Percentiles rank a stretch among this genome's conserved stretches.
Conservation (phyloP, 2,329 filamentous ascomycete species). For the Chaetomiaceae sp. region DNA sequence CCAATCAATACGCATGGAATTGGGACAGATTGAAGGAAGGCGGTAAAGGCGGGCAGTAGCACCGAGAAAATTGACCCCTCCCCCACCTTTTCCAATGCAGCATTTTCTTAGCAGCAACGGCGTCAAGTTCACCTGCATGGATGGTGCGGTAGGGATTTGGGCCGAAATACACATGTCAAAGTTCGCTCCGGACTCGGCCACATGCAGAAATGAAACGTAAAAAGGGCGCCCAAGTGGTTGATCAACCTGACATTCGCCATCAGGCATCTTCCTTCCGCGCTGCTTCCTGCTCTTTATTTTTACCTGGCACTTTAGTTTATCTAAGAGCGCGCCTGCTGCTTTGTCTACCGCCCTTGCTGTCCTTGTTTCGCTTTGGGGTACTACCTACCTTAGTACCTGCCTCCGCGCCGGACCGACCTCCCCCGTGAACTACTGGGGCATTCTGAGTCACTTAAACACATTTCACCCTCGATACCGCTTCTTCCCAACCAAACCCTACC, state of each 20-base stretch:
- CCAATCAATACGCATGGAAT: no score
- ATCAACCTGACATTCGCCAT: not conserved
- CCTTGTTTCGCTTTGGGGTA: not conserved
- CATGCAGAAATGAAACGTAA: constrained; percentile 4
- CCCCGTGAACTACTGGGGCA: constrained; percentile 13
- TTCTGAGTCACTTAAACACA: constrained; percentile 15
- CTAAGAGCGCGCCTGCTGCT: not conserved
- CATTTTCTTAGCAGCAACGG: not conserved
- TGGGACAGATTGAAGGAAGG: not conserved
- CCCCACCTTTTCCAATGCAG: constrained; percentile 16
- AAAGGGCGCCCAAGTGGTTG: not conserved
- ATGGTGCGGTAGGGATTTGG: constrained; percentile 5
- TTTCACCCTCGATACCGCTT: not conserved
- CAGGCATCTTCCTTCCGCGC: constrained; percentile 3
- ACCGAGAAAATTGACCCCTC: constrained; percentile 18
- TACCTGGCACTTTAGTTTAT: no score
- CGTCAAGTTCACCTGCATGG: not conserved
- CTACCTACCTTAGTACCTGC: not conserved
- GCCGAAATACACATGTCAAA: not conserved
- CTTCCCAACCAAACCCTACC: not conserved
- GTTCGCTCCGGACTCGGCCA: constrained; percentile 16
- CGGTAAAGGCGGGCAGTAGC: constrained; percentile 18
- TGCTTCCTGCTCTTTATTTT: no score
- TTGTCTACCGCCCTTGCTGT: not conserved
- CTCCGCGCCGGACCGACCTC: constrained; percentile 12